Evolutionary conservation across 768 basidiomycete species (phyloP), one percentile per base, ranked within the genome.

Genomic region (Phaeotremella skinneri): DNA sequence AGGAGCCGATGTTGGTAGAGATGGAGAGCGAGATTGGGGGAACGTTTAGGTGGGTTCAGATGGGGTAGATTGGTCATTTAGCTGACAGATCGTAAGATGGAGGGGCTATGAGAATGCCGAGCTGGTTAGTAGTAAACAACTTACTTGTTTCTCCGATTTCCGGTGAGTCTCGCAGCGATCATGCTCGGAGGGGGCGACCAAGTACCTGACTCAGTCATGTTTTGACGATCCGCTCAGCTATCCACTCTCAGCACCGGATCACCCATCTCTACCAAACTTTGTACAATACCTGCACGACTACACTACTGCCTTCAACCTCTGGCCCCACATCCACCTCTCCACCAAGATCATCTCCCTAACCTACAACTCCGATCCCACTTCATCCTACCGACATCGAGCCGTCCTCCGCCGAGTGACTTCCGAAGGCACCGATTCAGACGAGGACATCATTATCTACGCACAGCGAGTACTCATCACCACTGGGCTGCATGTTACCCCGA

Each of bases 101-200:
- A 34, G 72, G 54, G 65, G 56, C 6, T 73, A 73, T 29, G 63
- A 73, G 52, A 73, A 70, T 58, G 72, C 72, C 34, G 72, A 73
- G 63, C 50, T 73, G 41, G 72, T 73, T 53, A 81, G 78, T 45
- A 83, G 81, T 7, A 87, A 85, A 79, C 87, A 88, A 14, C 81
- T 81, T 75, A 91, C 92, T 81, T 83, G 84, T 72, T 82, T 81
- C 27, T 90, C 89, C n/a, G 91, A 82, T 74, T 80, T 82, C 57
- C 78, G 77, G 43, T 86, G 82, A 55, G 85, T 87, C 76, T 79
- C 4, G 67, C 69, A n/a, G 0, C 88, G 88, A 70, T 89, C 78
- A 54, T 79, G 78, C 50, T n/a, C n/a, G n/a, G n/a, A n/a, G n/a
- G n/a, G n/a, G n/a, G n/a, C n/a, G n/a, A n/a, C n/a, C n/a, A n/a